These are phyloP conservation scores for Penicillium brasilianum DNA, from an alignment of 2,329 filamentous ascomycete species.

Conservation along the genomic window DNA sequence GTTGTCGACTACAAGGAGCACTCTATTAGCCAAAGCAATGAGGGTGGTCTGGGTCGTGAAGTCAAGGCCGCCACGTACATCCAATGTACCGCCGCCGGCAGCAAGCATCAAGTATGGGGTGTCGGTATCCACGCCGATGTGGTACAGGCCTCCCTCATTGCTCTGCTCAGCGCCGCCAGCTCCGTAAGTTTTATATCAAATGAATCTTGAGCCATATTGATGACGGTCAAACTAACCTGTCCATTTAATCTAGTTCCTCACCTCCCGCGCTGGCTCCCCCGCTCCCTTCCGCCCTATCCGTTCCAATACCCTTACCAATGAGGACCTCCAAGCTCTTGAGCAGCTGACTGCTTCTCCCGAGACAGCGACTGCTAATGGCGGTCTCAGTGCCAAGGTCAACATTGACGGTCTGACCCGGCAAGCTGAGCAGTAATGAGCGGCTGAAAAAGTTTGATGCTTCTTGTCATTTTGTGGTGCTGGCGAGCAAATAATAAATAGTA, in stretches of 20 bases:
- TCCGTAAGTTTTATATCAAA: conserved; percentile 77
- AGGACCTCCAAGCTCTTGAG: conserved; percentile 52
- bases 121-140: conserved; percentile 81
- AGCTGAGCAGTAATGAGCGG: conserved; percentile 39
- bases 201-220: not conserved
- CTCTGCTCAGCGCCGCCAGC: conserved; percentile 81
- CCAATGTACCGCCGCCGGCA: conserved; percentile 75
- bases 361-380: conserved; percentile 32
- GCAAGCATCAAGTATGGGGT: conserved; percentile 57
- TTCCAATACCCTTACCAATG: conserved; percentile 55
- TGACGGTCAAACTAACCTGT: not conserved
- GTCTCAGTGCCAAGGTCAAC: conserved; percentile 41
- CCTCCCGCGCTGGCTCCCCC: conserved; percentile 71
- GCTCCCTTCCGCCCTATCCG: conserved; percentile 65
- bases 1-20: conserved; percentile 97
- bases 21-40: conserved; percentile 60
- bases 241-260: conserved; percentile 65
- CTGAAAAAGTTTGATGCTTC: conserved; percentile 18
- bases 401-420: conserved; percentile 45
- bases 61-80: conserved; percentile 97
- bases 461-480: not conserved
- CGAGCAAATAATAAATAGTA: conserved; percentile 9
- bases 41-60: conserved; percentile 69
- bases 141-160: conserved; percentile 85
- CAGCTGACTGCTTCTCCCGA: conserved; percentile 39